Percentiles rank a stretch among this genome's conserved stretches.
These are phyloP conservation scores for Acrocalymma vagum DNA, from an alignment of 2,329 filamentous ascomycete genomes.

Conservation along the genomic window DNA sequence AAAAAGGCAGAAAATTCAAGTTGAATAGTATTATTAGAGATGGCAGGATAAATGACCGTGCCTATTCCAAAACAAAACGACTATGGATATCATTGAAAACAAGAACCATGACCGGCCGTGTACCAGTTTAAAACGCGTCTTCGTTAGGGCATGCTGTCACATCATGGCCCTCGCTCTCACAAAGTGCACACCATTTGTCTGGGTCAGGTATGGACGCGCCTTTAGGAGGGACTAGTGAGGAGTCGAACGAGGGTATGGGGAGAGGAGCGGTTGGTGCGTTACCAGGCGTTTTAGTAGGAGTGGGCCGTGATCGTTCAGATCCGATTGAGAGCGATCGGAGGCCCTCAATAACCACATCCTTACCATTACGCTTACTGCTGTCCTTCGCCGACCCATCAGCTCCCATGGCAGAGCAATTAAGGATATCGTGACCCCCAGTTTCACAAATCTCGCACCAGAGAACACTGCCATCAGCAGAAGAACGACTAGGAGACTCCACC, in stretches of 20 bases:
- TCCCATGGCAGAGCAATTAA: slow-evolving; percentile 91
- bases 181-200: slow-evolving; percentile 95
- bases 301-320: slow-evolving; percentile 36
- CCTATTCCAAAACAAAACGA: slow-evolving; percentile 9
- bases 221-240: slow-evolving; percentile 43
- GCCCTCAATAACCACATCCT: slow-evolving; percentile 42
- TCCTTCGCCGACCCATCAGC: slow-evolving; percentile 55
- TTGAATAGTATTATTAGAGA: too few relatives aligned
- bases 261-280: slow-evolving; percentile 45
- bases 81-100: slow-evolving; percentile 29
- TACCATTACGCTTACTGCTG: slow-evolving; percentile 28
- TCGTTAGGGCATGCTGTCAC: slow-evolving; percentile 95
- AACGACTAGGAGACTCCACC: slow-evolving; percentile 70
- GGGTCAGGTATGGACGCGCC: slow-evolving; percentile 63
- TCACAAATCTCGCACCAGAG: slow-evolving; percentile 98
- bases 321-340: slow-evolving; percentile 44
- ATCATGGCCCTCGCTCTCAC: slow-evolving; percentile 94
- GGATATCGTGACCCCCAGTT: slow-evolving; percentile 87
- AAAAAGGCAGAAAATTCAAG: too few relatives aligned
- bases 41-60: too few relatives aligned
- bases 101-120: slow-evolving; percentile 7
- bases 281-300: slow-evolving; percentile 42
- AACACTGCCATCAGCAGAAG: slow-evolving; percentile 70
- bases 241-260: slow-evolving; percentile 41
- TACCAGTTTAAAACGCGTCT: slow-evolving; percentile 65